Base-by-base conservation (phyloP, 140 eudicot genomes). In the Senecio squalidus region DNA sequence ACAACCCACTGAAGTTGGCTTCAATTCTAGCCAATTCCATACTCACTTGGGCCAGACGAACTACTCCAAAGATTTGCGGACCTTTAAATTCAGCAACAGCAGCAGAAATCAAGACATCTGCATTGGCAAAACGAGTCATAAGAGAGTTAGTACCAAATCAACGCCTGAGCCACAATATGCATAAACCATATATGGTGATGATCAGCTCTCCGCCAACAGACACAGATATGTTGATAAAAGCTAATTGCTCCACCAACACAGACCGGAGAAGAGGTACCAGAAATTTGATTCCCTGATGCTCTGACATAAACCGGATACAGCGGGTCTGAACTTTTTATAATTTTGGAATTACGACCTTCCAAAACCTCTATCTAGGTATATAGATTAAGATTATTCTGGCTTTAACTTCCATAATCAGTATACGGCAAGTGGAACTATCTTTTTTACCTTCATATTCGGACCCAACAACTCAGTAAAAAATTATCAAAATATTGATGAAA, bases 31-130 rank as follows among this genome's bases (percentile, higher is more conserved):
- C 86, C 68, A 86, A 68, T 56, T 91, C 98, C 98, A 91, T 91
- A 50, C 71, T 86, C 23, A 88, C 88, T 78, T 86, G 98, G 50
- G 98, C 91, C 51, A 91, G 30, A 22, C 96, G 94, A 49, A 91
- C 98, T 13, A 91, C 96, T 46, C 98, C 98, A 34, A 81, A 91
- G 4, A 91, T 68, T 18, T 55, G 53, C 11, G 96, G 96, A 44
- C 98, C 98, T 62, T 91, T 91, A 43, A 91, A 86, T 73, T 91
- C 98, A 26, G 96, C 79, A 61, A 91, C 98, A 60, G 98, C 96
- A 52, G 98, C 96, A 49, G 98, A 83, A 49, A 86, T 80, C 27
- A 78, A 77, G 73, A 81, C 86, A 58, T 81, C 98, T 91, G 83
- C 39, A 55, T 18, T n/a, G 5, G 21, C 26, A 52, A 69, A 59